Conservation (phyloP, 2,329 filamentous ascomycete species). For the Hypoxylon sp. region DNA sequence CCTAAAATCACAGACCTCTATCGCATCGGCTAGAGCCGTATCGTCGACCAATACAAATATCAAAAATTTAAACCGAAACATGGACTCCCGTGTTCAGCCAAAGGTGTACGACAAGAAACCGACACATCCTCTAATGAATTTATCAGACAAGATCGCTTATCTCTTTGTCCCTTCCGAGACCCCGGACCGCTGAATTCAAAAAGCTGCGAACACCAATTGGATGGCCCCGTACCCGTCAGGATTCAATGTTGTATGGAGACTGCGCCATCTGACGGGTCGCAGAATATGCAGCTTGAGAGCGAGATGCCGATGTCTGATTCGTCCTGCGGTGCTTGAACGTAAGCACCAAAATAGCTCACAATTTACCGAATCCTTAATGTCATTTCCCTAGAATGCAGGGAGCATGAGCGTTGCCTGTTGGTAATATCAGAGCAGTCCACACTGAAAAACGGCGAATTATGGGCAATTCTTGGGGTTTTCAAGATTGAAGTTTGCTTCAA, state of each 20-base stretch:
- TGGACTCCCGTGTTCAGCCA: neutral
- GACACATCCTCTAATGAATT: neutral
- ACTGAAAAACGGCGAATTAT: too few species aligned
- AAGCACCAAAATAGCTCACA: neutral
- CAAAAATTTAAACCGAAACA: neutral
- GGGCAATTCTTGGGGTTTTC: neutral
- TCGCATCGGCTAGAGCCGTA: neutral
- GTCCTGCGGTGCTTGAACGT: constrained; percentile 6
- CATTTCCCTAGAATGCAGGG: constrained; percentile 6
- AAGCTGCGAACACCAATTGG: constrained; percentile 1
- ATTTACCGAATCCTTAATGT: constrained; percentile 13
- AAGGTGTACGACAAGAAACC: constrained; percentile 3
- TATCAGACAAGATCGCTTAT: constrained; percentile 21
- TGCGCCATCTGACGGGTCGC: constrained; percentile 13
- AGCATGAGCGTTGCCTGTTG: neutral
- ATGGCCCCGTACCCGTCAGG: neutral
- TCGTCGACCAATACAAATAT: neutral
- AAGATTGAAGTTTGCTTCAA: neutral
- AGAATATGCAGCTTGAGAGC: neutral
- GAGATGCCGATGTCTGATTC: neutral
- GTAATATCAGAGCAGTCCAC: neutral
- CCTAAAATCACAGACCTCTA: neutral
- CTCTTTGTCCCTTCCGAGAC: constrained; percentile 11
- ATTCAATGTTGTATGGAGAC: neutral
- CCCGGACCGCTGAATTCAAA: neutral